Conservation (phyloP, 192 early-diverging fungal species). For the Tieghemiomyces parasiticus region DNA sequence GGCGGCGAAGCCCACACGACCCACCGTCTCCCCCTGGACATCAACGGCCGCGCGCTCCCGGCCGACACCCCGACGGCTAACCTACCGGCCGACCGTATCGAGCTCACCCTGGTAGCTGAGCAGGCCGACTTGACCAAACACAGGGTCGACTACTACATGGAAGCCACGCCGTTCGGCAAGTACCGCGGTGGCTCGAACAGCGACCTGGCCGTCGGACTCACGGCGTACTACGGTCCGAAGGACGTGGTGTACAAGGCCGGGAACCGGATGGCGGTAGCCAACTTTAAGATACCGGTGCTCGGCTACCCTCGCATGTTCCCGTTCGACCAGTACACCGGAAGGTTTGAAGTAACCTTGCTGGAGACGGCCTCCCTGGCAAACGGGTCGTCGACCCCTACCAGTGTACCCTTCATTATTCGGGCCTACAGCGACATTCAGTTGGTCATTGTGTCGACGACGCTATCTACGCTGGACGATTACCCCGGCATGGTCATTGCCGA, state of each 20-base stretch:
- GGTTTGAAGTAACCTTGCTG: neutral
- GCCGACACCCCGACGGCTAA: neutral
- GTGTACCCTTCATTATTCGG: no score
- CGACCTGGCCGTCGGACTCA: neutral
- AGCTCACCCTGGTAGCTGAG: conserved; percentile 1
- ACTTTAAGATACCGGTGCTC: neutral
- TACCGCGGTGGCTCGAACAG: neutral
- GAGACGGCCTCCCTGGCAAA: no score
- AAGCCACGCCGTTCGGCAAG: neutral
- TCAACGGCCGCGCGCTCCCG: no score
- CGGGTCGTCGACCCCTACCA: no score
- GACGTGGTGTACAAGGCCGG: neutral
- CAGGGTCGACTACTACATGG: neutral
- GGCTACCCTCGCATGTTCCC: conserved; percentile 3
- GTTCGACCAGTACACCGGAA: neutral
- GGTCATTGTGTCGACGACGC: no score
- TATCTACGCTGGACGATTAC: no score
- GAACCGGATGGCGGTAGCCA: neutral
- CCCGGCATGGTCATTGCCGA: no score
- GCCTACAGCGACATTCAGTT: no score
- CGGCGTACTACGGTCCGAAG: neutral
- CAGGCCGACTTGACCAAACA: neutral
- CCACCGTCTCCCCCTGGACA: no score
- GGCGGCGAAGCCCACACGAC: neutral
- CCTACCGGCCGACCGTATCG: neutral